phyloP scores from a whole-genome alignment of 1,284 basidiomycete genomes.

The Ustilago shanxiensis region DNA sequence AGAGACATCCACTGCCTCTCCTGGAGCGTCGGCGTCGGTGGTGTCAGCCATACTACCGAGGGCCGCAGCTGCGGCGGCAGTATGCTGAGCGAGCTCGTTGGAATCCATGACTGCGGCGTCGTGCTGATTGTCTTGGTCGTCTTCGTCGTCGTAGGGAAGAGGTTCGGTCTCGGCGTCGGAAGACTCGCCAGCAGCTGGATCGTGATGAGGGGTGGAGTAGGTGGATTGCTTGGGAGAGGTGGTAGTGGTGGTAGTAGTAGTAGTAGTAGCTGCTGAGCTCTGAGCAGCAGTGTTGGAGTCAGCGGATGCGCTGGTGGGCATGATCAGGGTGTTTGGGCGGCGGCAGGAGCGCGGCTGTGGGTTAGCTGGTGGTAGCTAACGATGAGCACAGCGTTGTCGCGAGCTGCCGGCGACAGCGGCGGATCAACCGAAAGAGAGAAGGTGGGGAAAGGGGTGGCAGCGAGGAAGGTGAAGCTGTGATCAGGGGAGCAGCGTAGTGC shows the following conservation, averaged over 20 bases:
- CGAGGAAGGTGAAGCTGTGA: not conserved
- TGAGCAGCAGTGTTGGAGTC: constrained; percentile 35
- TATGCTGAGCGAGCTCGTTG: constrained; percentile 30
- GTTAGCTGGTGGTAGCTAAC: constrained; percentile 26
- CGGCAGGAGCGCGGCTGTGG: constrained; percentile 34
- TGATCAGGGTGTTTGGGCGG: constrained; percentile 39
- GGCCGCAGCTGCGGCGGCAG: constrained; percentile 27
- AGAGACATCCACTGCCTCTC: constrained; percentile 25
- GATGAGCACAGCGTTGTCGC: constrained; percentile 21
- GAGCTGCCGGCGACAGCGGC: constrained; percentile 17
- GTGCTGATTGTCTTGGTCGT: constrained; percentile 23
- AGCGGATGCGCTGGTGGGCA: constrained; percentile 40
- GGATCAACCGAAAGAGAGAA: not conserved
- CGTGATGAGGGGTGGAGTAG: constrained; percentile 6
- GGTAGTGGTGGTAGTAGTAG: no score
- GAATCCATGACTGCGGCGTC: constrained; percentile 30
- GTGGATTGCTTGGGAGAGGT: constrained; percentile 8
- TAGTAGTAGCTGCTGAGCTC: constrained; percentile 25
- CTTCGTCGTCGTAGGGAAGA: constrained; percentile 59
- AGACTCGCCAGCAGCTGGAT: constrained; percentile 19
- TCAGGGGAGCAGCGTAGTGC: not conserved
- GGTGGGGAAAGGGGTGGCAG: not conserved
- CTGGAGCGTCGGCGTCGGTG: constrained; percentile 27
- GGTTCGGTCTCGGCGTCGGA: constrained; percentile 68
- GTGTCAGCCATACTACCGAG: constrained; percentile 1